A percentile compares a stretch with the other conserved stretches of the same genome.
phyloP scores from a whole-genome alignment of 148 eudicot species.

The Fallopia convolvulus region DNA sequence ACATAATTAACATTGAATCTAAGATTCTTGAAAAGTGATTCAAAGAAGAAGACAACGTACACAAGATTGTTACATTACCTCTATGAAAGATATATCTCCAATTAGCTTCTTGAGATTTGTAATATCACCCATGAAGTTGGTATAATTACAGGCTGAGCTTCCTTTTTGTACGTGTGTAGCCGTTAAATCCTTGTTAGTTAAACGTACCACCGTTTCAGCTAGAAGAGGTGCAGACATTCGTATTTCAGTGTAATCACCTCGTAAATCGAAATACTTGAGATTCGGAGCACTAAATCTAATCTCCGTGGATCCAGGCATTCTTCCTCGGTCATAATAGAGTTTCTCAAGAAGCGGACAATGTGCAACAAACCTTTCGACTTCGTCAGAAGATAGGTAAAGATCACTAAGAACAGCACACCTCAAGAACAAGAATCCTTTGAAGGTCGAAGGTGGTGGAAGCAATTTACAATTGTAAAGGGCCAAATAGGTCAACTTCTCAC shows the following conservation, averaged over 20 bases:
- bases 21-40: no score
- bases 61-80: constrained; percentile 27
- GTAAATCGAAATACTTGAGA: constrained; percentile 45
- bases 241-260: constrained; percentile 57
- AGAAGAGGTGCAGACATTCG: no score
- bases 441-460: constrained; percentile 39
- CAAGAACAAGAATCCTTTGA: constrained; percentile 44
- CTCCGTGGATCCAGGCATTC: constrained; percentile 47
- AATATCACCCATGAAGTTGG: constrained; percentile 56
- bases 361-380: constrained; percentile 42
- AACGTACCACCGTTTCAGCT: constrained; percentile 34
- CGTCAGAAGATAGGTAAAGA: constrained; percentile 39
- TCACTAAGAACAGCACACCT: constrained; percentile 51
- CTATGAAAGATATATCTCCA: constrained; percentile 59
- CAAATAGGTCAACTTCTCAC: constrained; percentile 38
- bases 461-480: constrained; percentile 63
- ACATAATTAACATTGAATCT: no score
- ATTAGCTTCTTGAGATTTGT: constrained; percentile 48
- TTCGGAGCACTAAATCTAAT: constrained; percentile 59
- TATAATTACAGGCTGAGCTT: constrained; percentile 43
- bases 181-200: constrained; percentile 53
- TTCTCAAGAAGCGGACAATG: constrained; percentile 59
- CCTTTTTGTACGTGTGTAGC: constrained; percentile 40
- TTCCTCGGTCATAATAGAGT: constrained; percentile 26
- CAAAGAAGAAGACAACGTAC: no score